Percentiles rank a stretch among this genome's conserved stretches.
These are phyloP conservation scores for Eimeria sp. DNA, from an alignment of 169 alveolate genomes.

Conservation along the genomic window DNA sequence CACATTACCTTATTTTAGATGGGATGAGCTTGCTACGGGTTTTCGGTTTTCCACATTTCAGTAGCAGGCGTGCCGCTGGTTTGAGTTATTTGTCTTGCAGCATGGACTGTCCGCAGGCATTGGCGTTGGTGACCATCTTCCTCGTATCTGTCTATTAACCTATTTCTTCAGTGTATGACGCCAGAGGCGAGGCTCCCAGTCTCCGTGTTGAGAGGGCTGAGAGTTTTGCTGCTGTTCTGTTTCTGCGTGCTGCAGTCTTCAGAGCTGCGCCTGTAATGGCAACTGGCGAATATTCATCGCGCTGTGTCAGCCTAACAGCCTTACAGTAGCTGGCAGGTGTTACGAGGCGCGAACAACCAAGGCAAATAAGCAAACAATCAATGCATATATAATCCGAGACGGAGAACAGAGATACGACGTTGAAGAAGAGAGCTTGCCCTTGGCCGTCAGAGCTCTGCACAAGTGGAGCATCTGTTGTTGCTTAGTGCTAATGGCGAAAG, in stretches of 20 bases:
- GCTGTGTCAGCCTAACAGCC: constrained; percentile 52
- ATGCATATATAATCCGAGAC: background rate
- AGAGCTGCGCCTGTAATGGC: background rate
- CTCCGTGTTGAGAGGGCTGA: background rate
- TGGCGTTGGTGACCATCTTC: no score
- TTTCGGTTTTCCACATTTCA: no score
- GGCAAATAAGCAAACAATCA: background rate
- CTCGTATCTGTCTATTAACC: background rate
- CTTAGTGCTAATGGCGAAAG: no score
- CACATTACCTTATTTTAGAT: no score
- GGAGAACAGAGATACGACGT: no score
- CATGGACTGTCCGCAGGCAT: no score
- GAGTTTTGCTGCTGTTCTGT: background rate
- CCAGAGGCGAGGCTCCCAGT: constrained; percentile 28
- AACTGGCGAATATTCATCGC: constrained; percentile 12
- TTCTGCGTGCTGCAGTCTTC: background rate
- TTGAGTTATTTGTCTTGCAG: no score
- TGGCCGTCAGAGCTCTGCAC: no score
- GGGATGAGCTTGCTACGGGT: no score
- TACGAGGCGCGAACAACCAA: constrained; percentile 3
- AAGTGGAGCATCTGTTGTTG: no score
- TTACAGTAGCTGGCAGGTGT: background rate
- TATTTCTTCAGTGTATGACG: background rate
- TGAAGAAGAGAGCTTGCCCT: no score
- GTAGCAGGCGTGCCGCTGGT: no score